Base-by-base conservation (phyloP, 306 rosid genomes). In the Dryas alaskensis region DNA sequence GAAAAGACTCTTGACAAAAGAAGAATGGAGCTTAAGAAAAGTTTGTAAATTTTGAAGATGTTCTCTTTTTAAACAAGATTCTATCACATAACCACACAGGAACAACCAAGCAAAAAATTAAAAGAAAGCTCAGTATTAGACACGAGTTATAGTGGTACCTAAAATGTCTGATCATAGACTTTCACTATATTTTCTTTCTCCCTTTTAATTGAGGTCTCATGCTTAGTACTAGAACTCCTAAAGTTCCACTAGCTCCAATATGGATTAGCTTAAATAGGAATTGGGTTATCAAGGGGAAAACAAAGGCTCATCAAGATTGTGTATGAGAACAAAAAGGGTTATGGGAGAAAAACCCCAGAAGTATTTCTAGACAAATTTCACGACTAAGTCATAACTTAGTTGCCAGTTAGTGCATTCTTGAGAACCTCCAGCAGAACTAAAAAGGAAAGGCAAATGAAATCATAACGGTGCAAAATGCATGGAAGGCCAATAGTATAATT, bases 241-340 rank as follows among this genome's bases (percentile, higher is more conserved):
- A 79, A 79, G 76, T 13, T 40, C 73, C 44, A 68, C 50, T 72
- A 43, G 70, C 25, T 51, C 54, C 55, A 51, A 9, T 50, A 63
- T n/a, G 51, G n/a, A 81, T 45, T 60, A 80, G 22, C 11, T 27
- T 57, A 1, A 45, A 79, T 40, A 67, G 52, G 52, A 69, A 73
- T 51, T 10, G 27, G 13, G 61, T 60, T 52, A 17, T 19, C 52
- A 45, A 43, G 4, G 44, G 74, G 67, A 68, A 47, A 57, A 57
- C 11, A 63, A 40, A 57, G 57, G 17, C 73, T 67, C 52, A 44
- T 4, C 37, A 75, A 27, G 66, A 31, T 59, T 62, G 59, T 50
- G 64, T 14, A 57, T 7, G 64, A 50, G 61, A 27, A 22, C 46
- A 17, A 58, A 67, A 37, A 69, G 44, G 10, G 52, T 65, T 27